phyloP scores from a whole-genome alignment of 148 eudicot species.

The Cornus kousa region DNA sequence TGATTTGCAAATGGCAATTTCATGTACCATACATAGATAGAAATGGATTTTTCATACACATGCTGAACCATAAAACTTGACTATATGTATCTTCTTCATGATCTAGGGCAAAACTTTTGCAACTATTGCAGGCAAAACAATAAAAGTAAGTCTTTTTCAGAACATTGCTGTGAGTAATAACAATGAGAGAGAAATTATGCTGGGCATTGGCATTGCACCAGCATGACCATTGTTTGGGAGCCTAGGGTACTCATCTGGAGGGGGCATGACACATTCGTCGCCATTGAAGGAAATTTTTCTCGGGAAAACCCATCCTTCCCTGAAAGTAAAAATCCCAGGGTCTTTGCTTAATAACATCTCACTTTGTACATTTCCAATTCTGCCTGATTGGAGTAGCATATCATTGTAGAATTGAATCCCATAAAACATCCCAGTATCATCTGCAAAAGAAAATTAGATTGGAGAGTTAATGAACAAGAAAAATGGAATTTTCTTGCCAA shows the following conservation, averaged over 20 bases:
- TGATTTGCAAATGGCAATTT: background rate
- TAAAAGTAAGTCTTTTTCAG: background rate
- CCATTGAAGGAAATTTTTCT: slow-evolving; percentile 81
- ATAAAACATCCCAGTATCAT: slow-evolving; percentile 83
- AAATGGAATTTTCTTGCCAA: too few species aligned
- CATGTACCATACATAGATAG: too few species aligned
- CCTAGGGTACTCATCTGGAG: slow-evolving; percentile 64
- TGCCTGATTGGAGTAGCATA: slow-evolving; percentile 68
- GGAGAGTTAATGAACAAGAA: background rate
- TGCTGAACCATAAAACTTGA: too few species aligned
- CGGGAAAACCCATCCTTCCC: slow-evolving; percentile 87
- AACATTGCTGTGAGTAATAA: slow-evolving; percentile 1
- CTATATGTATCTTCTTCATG: too few species aligned
- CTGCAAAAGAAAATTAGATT: slow-evolving; percentile 27
- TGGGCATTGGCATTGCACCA: background rate
- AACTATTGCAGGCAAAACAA: too few species aligned
- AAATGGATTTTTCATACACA: too few species aligned
- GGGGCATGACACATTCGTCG: slow-evolving; percentile 85
- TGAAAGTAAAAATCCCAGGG: slow-evolving; percentile 52
- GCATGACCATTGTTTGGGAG: slow-evolving; percentile 47
- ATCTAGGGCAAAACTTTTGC: too few species aligned
- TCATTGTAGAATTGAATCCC: slow-evolving; percentile 77
- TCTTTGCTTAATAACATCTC: slow-evolving; percentile 72
- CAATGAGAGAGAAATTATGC: slow-evolving; percentile 4
- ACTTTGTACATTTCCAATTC: slow-evolving; percentile 62